These are phyloP conservation scores for Xylaria sp. DNA, from an alignment of 2,329 filamentous ascomycete genomes.

Conservation along the genomic window DNA sequence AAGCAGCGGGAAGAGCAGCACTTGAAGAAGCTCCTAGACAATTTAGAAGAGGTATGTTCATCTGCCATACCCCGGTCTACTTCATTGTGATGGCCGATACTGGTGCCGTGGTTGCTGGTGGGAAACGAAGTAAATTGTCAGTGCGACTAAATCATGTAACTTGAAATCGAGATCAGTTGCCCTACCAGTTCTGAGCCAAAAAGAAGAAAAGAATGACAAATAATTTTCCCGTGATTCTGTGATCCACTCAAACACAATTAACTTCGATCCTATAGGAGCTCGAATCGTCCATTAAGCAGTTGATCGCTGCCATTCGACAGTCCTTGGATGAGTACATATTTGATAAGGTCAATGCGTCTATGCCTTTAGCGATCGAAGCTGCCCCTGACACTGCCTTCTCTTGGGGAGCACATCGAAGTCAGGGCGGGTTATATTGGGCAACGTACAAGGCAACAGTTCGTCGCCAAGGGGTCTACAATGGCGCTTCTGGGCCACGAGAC, in stretches of 20 bases:
- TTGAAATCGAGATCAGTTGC: slow-evolving; percentile 8
- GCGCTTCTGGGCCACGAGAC: slow-evolving; percentile 38
- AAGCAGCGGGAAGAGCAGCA: slow-evolving; percentile 28
- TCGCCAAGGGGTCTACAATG: slow-evolving; percentile 39
- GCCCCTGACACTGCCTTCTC: slow-evolving; percentile 43
- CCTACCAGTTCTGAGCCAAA: not conserved
- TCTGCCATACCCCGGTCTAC: not conserved
- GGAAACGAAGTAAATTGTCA: not conserved
- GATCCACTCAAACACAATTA: slow-evolving; percentile 15
- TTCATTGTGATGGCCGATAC: not conserved
- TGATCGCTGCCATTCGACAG: slow-evolving; percentile 46
- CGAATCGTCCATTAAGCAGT: slow-evolving; percentile 46
- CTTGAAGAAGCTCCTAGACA: slow-evolving; percentile 28
- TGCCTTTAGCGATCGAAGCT: slow-evolving; percentile 46
- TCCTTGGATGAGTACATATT: slow-evolving; percentile 53
- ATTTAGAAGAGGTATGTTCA: slow-evolving; percentile 34
- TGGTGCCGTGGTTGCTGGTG: not conserved
- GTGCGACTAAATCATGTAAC: not conserved
- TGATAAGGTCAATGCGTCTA: slow-evolving; percentile 48
- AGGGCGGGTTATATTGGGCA: slow-evolving; percentile 54
- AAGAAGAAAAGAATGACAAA: not conserved
- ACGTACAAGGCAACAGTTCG: slow-evolving; percentile 59
- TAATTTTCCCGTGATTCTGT: not conserved
- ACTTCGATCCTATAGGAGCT: slow-evolving; percentile 38
- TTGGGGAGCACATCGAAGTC: slow-evolving; percentile 47